Percentiles rank a stretch among this genome's conserved stretches.
These are phyloP conservation scores for Aureoboletus auriporus DNA, from an alignment of 768 basidiomycete species.

Conservation along the genomic window DNA sequence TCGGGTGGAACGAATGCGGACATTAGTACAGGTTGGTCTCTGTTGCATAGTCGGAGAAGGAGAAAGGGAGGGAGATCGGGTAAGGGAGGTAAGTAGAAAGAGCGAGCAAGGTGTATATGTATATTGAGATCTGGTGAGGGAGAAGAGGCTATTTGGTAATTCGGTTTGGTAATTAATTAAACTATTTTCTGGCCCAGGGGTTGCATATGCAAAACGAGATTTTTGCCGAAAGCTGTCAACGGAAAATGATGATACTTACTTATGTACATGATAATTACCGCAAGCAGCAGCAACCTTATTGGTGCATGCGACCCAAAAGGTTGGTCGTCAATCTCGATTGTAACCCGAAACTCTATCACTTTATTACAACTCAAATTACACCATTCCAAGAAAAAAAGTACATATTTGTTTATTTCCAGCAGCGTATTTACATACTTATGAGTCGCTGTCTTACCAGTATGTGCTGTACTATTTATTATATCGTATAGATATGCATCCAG, in stretches of 20 bases:
- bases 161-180: slow-evolving; percentile 36
- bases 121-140: slow-evolving; percentile 28
- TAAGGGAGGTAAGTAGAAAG: slow-evolving; percentile 13
- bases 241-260: slow-evolving; percentile 19
- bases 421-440: too few species aligned
- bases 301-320: slow-evolving; percentile 37
- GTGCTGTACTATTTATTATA: too few species aligned
- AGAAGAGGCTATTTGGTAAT: slow-evolving; percentile 27
- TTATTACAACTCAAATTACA: slow-evolving; percentile 47
- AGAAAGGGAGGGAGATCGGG: slow-evolving; percentile 12
- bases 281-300: slow-evolving; percentile 32
- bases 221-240: slow-evolving; percentile 26
- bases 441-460: too few species aligned
- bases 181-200: slow-evolving; percentile 27
- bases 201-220: slow-evolving; percentile 14
- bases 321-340: slow-evolving; percentile 43
- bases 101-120: slow-evolving; percentile 27
- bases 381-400: not conserved
- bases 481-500: not conserved
- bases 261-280: slow-evolving; percentile 28
- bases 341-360: slow-evolving; percentile 47
- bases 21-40: slow-evolving; percentile 61
- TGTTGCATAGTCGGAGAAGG: slow-evolving; percentile 48
- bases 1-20: slow-evolving; percentile 70
- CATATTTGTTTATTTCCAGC: too few species aligned